phyloP scores from a whole-genome alignment of 1,284 basidiomycete genomes.

The Trametes polyzona region DNA sequence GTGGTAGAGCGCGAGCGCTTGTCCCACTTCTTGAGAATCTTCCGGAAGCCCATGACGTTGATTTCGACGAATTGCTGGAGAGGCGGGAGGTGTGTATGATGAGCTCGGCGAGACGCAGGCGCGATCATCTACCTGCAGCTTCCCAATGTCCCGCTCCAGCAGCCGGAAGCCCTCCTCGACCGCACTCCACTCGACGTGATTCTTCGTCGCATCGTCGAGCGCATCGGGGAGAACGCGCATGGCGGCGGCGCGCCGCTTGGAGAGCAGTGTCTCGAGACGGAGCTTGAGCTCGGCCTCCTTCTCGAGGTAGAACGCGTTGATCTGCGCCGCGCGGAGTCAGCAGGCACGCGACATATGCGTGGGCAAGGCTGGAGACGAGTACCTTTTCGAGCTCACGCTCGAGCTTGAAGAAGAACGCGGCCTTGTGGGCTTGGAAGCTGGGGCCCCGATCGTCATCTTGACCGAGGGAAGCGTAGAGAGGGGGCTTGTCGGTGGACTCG shows the following conservation, averaged over 20 bases:
- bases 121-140: constrained; percentile 76
- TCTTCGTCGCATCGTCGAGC: constrained; percentile 55
- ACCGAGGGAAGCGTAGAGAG: constrained; percentile 60
- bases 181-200: constrained; percentile 88
- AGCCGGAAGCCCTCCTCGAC: constrained; percentile 96
- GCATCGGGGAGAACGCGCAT: constrained; percentile 70
- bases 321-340: constrained; percentile 53
- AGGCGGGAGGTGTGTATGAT: constrained; percentile 30
- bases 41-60: constrained; percentile 96
- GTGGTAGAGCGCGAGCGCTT: constrained; percentile 94
- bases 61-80: constrained; percentile 95
- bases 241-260: constrained; percentile 88
- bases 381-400: constrained; percentile 98
- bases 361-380: constrained; percentile 29
- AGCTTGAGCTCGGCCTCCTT: constrained; percentile 96
- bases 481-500: constrained; percentile 46
- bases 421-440: constrained; percentile 91
- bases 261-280: constrained; percentile 90
- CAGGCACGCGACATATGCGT: not conserved
- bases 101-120: constrained; percentile 18
- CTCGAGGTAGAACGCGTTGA: constrained; percentile 99
- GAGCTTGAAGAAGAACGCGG: constrained; percentile 99
- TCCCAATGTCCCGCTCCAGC: constrained; percentile 94
- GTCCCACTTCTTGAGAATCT: constrained; percentile 99
- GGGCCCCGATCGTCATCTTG: constrained; percentile 72